Conservation (phyloP, 306 rosid species). For the Fagus sylvatica region DNA sequence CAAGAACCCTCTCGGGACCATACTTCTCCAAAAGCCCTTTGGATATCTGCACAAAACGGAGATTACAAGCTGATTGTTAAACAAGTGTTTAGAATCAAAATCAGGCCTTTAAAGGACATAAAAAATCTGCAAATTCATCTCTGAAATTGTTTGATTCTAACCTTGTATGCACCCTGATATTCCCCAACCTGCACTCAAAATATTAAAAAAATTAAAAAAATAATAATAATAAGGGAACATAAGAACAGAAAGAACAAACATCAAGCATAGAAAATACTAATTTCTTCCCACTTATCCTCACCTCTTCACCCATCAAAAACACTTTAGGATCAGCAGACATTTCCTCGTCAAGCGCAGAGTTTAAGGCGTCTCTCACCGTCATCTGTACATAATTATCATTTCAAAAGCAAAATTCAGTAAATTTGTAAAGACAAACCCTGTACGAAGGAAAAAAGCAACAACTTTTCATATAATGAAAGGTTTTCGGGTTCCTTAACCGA, state of each 20-base stretch:
- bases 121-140: slow-evolving; percentile 12
- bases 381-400: slow-evolving; percentile 48
- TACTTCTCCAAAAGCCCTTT: slow-evolving; percentile 94
- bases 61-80: background rate
- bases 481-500: background rate
- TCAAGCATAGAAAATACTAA: background rate
- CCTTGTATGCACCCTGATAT: slow-evolving; percentile 99
- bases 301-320: slow-evolving; percentile 99
- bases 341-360: slow-evolving; percentile 96
- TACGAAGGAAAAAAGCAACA: background rate
- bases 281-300: slow-evolving; percentile 23
- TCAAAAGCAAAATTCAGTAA: background rate
- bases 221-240: slow-evolving; percentile 12
- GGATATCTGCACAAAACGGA: slow-evolving; percentile 50
- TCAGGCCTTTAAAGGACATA: background rate
- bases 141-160: slow-evolving; percentile 22
- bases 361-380: slow-evolving; percentile 84
- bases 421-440: background rate
- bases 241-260: slow-evolving; percentile 14
- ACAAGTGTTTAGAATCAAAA: slow-evolving; percentile 4
- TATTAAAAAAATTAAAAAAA: background rate
- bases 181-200: slow-evolving; percentile 78
- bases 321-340: slow-evolving; percentile 98
- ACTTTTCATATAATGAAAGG: background rate
- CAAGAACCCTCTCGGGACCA: slow-evolving; percentile 98